These are phyloP conservation scores for Pseudogymnoascus sp. DNA, from an alignment of 2,329 filamentous ascomycete species.

Conservation along the genomic window DNA sequence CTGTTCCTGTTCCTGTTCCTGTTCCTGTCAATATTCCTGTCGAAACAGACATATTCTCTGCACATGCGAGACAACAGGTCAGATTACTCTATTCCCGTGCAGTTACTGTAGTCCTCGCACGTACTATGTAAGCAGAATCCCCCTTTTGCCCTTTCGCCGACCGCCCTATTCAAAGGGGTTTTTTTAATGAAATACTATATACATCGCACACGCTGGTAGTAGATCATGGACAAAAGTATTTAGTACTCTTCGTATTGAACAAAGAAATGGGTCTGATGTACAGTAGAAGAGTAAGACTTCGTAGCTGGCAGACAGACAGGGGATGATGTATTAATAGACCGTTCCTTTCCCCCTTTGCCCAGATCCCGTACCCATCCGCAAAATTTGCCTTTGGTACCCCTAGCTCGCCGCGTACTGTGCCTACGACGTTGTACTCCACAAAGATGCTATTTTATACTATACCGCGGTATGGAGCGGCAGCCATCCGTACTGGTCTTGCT, in stretches of 20 bases:
- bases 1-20: background rate
- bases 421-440: background rate
- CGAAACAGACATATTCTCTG: background rate
- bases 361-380: background rate
- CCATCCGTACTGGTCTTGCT: background rate
- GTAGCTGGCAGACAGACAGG: slow-evolving; percentile 1
- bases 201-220: background rate
- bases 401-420: background rate
- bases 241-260: slow-evolving; percentile 3
- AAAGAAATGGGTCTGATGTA: slow-evolving; percentile 1
- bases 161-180: background rate
- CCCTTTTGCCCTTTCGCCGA: background rate
- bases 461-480: background rate
- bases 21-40: background rate
- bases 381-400: background rate
- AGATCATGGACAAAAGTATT: background rate
- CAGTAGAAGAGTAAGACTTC: background rate
- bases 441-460: background rate
- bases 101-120: background rate
- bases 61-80: background rate
- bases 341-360: background rate
- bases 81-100: background rate
- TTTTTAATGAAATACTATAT: slow-evolving; percentile 3
- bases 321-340: background rate
- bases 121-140: background rate